Conservation (phyloP, 306 rosid species). For the Vigna radiata region DNA sequence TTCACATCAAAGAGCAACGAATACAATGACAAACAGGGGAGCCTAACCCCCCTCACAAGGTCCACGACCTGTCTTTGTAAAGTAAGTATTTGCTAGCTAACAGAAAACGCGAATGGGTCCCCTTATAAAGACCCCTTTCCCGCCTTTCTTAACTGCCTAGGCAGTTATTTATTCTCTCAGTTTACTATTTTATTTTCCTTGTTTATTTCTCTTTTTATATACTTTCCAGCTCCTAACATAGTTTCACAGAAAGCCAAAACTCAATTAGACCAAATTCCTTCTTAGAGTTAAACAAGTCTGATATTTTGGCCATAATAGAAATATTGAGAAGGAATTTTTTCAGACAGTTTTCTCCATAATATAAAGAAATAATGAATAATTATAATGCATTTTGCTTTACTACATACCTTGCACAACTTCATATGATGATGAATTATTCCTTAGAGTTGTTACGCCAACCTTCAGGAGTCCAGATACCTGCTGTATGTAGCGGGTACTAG, state of each 20-base stretch:
- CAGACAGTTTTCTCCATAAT: neutral
- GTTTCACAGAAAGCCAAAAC: constrained; percentile 21
- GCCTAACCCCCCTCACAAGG: no score
- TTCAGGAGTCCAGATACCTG: constrained; percentile 93
- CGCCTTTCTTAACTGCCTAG: no score
- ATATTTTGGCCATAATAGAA: constrained; percentile 25
- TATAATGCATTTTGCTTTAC: constrained; percentile 18
- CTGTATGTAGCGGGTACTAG: constrained; percentile 85
- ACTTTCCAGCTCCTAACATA: no score
- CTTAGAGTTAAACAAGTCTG: neutral
- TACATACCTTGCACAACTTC: constrained; percentile 89
- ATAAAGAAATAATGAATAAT: constrained; percentile 20
- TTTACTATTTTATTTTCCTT: no score
- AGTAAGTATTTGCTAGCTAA: no score
- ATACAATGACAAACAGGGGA: no score
- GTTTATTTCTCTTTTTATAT: no score
- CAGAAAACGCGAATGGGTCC: no score
- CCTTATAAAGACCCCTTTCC: no score
- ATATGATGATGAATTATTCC: constrained; percentile 83
- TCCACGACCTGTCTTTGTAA: no score
- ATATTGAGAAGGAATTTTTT: neutral
- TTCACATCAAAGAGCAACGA: no score
- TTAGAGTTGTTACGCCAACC: constrained; percentile 84
- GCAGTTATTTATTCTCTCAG: no score
- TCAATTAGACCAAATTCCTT: constrained; percentile 8